Evolutionary conservation across 768 basidiomycete species (phyloP).

Genomic region (Termitomyces sp.): DNA sequence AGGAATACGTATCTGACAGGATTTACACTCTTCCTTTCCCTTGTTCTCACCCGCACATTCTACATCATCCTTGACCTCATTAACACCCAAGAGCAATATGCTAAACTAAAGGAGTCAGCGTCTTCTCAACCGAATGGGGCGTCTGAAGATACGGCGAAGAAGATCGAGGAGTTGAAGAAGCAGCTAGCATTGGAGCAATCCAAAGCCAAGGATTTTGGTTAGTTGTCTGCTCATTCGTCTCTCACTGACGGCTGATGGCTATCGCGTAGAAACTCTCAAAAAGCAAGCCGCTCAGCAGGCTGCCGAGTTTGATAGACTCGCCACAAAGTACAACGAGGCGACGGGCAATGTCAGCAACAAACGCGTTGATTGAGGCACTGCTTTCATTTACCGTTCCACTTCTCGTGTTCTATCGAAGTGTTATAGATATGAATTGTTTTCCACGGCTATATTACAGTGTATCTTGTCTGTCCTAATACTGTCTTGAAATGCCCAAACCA

Average conservation of each 20-base stretch:
- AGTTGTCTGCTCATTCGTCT: background rate
- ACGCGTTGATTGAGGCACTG: constrained; percentile 49
- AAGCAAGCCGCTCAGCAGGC: constrained; percentile 79
- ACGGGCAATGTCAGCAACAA: constrained; percentile 59
- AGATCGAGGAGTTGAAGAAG: constrained; percentile 66
- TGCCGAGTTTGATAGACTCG: constrained; percentile 78
- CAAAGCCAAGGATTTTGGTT: constrained; percentile 66
- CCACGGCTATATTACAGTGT: background rate
- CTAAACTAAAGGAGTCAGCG: constrained; percentile 59
- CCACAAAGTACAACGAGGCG: constrained; percentile 69
- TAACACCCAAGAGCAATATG: constrained; percentile 84
- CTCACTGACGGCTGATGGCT: background rate
- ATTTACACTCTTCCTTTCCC: constrained; percentile 92
- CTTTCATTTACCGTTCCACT: background rate
- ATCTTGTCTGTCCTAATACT: background rate
- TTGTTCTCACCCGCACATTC: constrained; percentile 91
- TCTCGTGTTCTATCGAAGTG: background rate
- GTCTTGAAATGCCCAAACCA: background rate
- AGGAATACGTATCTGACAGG: constrained; percentile 92
- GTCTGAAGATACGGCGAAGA: constrained; percentile 42
- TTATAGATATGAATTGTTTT: background rate
- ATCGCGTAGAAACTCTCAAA: constrained; percentile 63
- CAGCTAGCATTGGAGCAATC: constrained; percentile 55
- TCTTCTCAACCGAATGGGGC: constrained; percentile 9
- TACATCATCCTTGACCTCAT: constrained; percentile 90